Evolutionary conservation across 805 yeast genomes (phyloP).

Genomic region (Starmerella powellii): DNA sequence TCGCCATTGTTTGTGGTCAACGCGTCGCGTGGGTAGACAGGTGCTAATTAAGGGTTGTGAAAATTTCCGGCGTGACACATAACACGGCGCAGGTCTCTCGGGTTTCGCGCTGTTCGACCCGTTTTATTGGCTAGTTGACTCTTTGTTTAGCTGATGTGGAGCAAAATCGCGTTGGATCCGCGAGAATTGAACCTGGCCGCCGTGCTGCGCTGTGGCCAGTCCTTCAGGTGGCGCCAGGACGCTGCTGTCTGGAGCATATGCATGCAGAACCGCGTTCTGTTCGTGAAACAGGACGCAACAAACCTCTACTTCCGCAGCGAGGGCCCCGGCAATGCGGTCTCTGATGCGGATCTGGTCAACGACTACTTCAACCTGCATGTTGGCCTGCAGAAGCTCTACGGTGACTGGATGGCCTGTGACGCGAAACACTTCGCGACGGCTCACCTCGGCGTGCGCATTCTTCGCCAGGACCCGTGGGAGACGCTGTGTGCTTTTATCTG

Average conservation of each 20-base stretch:
- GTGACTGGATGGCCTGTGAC: slow-evolving; percentile 43
- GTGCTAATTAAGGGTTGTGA: background rate
- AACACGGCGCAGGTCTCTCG: background rate
- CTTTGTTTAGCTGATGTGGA: slow-evolving; percentile 19
- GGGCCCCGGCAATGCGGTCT: slow-evolving; percentile 18
- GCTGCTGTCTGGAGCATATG: slow-evolving; percentile 45
- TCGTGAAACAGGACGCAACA: slow-evolving; percentile 48
- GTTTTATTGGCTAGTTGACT: background rate
- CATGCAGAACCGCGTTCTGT: slow-evolving; percentile 44
- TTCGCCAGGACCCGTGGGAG: slow-evolving; percentile 96
- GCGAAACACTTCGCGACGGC: slow-evolving; percentile 33
- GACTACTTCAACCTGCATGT: slow-evolving; percentile 65
- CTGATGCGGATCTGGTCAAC: slow-evolving; percentile 33
- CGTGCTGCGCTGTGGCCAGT: slow-evolving; percentile 75
- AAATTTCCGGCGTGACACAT: background rate
- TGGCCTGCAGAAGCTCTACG: slow-evolving; percentile 41
- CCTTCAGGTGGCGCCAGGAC: slow-evolving; percentile 60
- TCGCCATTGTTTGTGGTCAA: background rate
- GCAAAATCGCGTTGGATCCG: slow-evolving; percentile 17
- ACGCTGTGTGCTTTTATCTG: slow-evolving; percentile 82
- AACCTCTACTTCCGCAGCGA: slow-evolving; percentile 39
- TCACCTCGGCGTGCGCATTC: slow-evolving; percentile 62
- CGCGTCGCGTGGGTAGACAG: slow-evolving; percentile 1
- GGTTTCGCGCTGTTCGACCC: background rate
- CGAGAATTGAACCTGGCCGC: slow-evolving; percentile 47